phyloP scores from a whole-genome alignment of 208 protist species.

The Naegleria fowleri region DNA sequence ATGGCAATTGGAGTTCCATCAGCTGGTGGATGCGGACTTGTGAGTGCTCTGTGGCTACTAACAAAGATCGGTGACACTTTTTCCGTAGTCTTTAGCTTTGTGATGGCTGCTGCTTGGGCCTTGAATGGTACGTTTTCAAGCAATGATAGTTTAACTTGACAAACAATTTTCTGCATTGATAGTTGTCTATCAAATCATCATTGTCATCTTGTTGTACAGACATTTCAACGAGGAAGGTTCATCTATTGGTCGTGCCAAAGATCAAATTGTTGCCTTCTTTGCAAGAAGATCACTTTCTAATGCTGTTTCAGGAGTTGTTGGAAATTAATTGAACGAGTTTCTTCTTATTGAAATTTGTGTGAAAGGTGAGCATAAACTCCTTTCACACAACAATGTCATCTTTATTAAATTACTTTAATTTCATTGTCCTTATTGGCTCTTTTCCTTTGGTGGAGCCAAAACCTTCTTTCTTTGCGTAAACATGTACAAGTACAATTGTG shows the following conservation, averaged over 20 bases:
- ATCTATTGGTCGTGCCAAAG: not conserved
- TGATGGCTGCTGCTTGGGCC: not conserved
- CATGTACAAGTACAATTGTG: conserved; percentile 80
- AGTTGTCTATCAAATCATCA: not conserved
- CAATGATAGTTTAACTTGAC: no score
- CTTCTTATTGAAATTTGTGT: no score
- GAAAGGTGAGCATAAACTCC: no score
- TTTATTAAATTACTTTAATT: no score
- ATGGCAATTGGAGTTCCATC: not conserved
- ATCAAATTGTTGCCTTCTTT: not conserved
- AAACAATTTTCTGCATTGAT: no score
- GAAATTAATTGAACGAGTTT: not conserved
- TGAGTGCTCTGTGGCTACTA: not conserved
- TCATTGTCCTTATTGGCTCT: not conserved
- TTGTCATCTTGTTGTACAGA: not conserved
- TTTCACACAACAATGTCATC: no score
- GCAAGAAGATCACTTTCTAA: not conserved
- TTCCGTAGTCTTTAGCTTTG: not conserved
- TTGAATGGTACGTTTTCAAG: no score
- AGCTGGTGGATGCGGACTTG: not conserved
- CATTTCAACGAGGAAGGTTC: not conserved
- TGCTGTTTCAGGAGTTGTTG: not conserved
- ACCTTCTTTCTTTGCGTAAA: conserved; percentile 68
- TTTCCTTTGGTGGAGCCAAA: conserved; percentile 31
- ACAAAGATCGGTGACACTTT: not conserved